Evolutionary conservation across 345 rosid species (phyloP), one percentile per base, ranked within the genome.

Genomic region (Cardiospermum halicacabum): DNA sequence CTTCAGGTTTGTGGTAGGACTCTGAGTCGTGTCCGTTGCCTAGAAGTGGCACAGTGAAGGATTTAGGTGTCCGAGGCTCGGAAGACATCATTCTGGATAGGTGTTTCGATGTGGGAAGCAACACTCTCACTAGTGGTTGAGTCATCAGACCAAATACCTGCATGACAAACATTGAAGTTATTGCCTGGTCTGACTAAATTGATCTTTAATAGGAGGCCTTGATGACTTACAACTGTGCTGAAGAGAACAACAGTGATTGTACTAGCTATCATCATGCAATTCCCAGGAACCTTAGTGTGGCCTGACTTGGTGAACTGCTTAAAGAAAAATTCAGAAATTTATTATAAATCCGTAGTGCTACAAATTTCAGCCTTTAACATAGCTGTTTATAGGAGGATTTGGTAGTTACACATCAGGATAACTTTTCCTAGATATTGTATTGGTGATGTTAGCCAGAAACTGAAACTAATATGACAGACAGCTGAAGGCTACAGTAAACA

Each of bases 231-330:
- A 92, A 84, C 86, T 19, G 97, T 89, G 72, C 99, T 94, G 84
- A 84, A 85, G 15, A 91, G 96, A 70, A 94, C 99, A 25, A 91
- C 88, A 0, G 97, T 89, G 56, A 94, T 91, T 24, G 97, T 91
- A 69, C 99, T 94, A 62, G 99, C 91, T 77, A 94, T 89, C 96
- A 94, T 85, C 58, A 91, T 76, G 27, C 97, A 96, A 60, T 88
- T 85, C 45, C 80, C 93, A 18, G 76, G 84, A 56, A 80, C 21
- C 66, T 80, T 76, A 15, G 91, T 82, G 53, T 87, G 82, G 45
- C 93, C 91, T 31, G 76, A 79, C 57, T 73, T 76, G 45, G 91
- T 84, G 31, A 94, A 91, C 96, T 91, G 87, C 84, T 55, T 53
- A 50, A 59, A 72, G 5, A 64, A 36, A 24, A 40, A 65, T 16